Percentiles rank a stretch among this genome's conserved stretches.
Evolutionary conservation across 1,284 basidiomycete genomes (phyloP).

Genomic region (Apiotrichum montevideense): DNA sequence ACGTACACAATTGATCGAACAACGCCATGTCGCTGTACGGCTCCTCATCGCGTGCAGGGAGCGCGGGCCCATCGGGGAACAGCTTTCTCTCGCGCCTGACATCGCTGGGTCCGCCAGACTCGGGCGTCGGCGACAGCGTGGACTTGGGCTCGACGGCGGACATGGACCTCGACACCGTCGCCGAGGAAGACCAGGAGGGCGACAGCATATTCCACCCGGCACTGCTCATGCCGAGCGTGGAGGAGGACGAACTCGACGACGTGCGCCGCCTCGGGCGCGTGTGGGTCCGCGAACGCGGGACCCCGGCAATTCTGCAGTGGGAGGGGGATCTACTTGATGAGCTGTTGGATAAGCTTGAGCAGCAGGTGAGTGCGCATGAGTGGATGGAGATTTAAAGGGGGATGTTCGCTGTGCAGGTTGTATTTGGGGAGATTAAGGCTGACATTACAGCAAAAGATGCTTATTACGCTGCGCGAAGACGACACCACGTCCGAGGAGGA

Average conservation of each 20-base stretch:
- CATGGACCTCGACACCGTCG: not conserved
- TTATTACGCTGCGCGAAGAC: slow-evolving; percentile 59
- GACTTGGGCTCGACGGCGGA: not conserved
- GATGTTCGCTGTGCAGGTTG: too few relatives aligned
- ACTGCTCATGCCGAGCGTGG: not conserved
- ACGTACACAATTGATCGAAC: too few relatives aligned
- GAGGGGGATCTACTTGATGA: slow-evolving; percentile 66
- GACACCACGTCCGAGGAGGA: slow-evolving; percentile 79
- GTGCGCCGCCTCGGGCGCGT: slow-evolving; percentile 56
- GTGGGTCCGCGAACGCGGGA: slow-evolving; percentile 80
- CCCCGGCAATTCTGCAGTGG: slow-evolving; percentile 68
- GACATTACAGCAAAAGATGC: slow-evolving; percentile 41
- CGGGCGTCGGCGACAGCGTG: not conserved
- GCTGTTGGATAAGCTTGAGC: slow-evolving; percentile 72
- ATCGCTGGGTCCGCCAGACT: not conserved
- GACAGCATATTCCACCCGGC: slow-evolving; percentile 1
- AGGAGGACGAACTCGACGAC: slow-evolving; percentile 35
- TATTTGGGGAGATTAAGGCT: not conserved
- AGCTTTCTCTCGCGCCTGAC: slow-evolving; percentile 7
- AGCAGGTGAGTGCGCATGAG: slow-evolving; percentile 60
- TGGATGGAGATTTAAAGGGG: too few relatives aligned
- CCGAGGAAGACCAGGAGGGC: not conserved
- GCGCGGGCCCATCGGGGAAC: not conserved
- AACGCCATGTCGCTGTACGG: slow-evolving; percentile 6
- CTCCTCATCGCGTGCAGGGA: not conserved